A percentile compares a stretch with the other conserved stretches of the same genome.
phyloP scores from a whole-genome alignment of 176 grass and related monocot genomes.

The Carex kokanica region DNA sequence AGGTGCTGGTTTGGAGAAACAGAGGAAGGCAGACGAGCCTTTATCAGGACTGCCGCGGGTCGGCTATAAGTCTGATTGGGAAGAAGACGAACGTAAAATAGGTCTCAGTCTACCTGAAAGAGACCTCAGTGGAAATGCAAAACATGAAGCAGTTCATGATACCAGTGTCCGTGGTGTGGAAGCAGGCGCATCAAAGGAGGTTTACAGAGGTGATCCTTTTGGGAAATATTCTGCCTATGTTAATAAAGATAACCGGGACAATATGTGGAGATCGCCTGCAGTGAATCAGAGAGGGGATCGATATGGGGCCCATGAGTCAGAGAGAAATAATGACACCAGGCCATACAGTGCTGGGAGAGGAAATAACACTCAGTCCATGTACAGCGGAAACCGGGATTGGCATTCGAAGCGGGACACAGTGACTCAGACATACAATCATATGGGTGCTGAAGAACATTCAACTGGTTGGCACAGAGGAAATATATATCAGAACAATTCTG shows the following conservation, averaged over 20 bases:
- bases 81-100: slow-evolving; percentile 93
- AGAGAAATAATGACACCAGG: slow-evolving; percentile 39
- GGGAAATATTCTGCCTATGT: slow-evolving; percentile 36
- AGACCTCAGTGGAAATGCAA: slow-evolving; percentile 43
- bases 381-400: slow-evolving; percentile 59
- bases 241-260: slow-evolving; percentile 46
- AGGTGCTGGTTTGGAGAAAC: slow-evolving; percentile 33
- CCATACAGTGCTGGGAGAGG: slow-evolving; percentile 60
- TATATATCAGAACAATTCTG: slow-evolving; percentile 54
- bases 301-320: slow-evolving; percentile 9
- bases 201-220: slow-evolving; percentile 54
- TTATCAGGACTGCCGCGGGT: slow-evolving; percentile 53
- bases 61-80: slow-evolving; percentile 84
- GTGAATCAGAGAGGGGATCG: slow-evolving; percentile 30
- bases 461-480: slow-evolving; percentile 64
- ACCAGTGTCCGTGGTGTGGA: slow-evolving; percentile 13
- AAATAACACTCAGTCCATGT: slow-evolving; percentile 37
- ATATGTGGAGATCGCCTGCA: slow-evolving; percentile 49
- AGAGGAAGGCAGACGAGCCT: slow-evolving; percentile 39
- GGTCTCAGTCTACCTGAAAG: slow-evolving; percentile 70
- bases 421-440: slow-evolving; percentile 34
- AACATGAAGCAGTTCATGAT: slow-evolving; percentile 47
- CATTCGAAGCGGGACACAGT: slow-evolving; percentile 32
- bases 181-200: slow-evolving; percentile 31
- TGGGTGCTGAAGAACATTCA: slow-evolving; percentile 45